Percentiles rank a stretch among this genome's conserved stretches.
Conservation (phyloP, 148 eudicot species). For the Amaranthus palmeri region DNA sequence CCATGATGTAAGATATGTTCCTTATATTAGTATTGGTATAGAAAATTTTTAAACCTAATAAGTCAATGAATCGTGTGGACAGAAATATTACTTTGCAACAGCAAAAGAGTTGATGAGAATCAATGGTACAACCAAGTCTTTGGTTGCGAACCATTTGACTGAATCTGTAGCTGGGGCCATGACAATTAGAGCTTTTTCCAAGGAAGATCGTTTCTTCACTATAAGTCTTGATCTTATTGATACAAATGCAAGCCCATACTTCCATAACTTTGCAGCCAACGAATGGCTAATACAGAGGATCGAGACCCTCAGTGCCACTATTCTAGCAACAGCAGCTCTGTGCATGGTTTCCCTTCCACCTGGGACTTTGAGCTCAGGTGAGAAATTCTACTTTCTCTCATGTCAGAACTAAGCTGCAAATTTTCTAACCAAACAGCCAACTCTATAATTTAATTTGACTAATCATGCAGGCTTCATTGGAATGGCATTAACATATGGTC, state of each 20-base stretch:
- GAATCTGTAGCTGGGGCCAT: slow-evolving; percentile 77
- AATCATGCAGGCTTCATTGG: slow-evolving; percentile 73
- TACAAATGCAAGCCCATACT: slow-evolving; percentile 71
- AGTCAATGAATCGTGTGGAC: slow-evolving; percentile 10
- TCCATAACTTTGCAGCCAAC: slow-evolving; percentile 74
- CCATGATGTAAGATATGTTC: too few relatives aligned
- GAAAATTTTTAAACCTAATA: neutral
- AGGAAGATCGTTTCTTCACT: slow-evolving; percentile 74
- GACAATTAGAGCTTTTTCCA: slow-evolving; percentile 79
- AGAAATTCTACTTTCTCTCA: neutral
- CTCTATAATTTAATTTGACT: neutral
- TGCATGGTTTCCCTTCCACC: slow-evolving; percentile 89
- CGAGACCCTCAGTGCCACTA: slow-evolving; percentile 66
- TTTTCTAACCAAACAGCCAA: too few relatives aligned
- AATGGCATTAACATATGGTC: slow-evolving; percentile 88
- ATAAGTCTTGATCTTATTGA: slow-evolving; percentile 77
- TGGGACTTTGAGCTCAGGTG: slow-evolving; percentile 76
- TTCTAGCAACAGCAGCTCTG: slow-evolving; percentile 67
- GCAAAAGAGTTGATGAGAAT: slow-evolving; percentile 85
- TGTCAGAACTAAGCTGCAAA: neutral
- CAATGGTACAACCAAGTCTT: slow-evolving; percentile 83
- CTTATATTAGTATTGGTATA: too few relatives aligned
- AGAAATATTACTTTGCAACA: slow-evolving; percentile 71
- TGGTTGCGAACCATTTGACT: slow-evolving; percentile 86
- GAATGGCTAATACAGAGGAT: slow-evolving; percentile 92